Evolutionary conservation across 73 alveolate species (phyloP), one percentile per base, ranked within the genome.

Genomic region (Tetrahymena malaccensis): DNA sequence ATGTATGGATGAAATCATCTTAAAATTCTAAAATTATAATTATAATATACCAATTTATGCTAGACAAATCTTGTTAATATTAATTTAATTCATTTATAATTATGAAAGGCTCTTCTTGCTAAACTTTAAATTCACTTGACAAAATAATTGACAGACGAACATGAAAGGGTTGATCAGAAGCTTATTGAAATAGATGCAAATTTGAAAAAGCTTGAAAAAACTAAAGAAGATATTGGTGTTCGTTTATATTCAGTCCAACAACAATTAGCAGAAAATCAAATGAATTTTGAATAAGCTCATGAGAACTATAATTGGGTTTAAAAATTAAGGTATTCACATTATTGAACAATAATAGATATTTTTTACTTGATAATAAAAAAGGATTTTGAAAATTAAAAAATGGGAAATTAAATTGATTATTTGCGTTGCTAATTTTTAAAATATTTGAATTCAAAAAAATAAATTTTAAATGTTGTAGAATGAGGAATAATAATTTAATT

Each of bases 151-250:
- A 94, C 98, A 70, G 98, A 97, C 93, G 99, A 98, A 95, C 98
- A 97, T 93, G 98, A 97, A 58, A 70, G 99, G 35, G 97, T 98
- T 27, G 98, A 98, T 94, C 97, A 97, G 25, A 96, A 97, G 85
- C 96, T 98, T 34, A 94, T 98, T 4, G 99, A 98, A 93, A 96
- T 94, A 37, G 99, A 98, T 93, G 99, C 97, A 95, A 96, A 96
- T 37, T 96, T 98, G 84, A 96, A 97, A 55, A 98, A 97, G 55
- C 93, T 96, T 35, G 97, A 98, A 85, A 98, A 97, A 95, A 93
- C 93, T 11, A 94, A 98, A 38, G 99, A 98, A 94, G 99, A 98
- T 93, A 95, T 98, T 94, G 99, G 99, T 96, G 99, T 98, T 31
- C 97, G 98, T 89, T 97, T 98, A 25, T 98, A 98, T 97, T 98